Conservation (phyloP, 805 yeast species). For the Candida cerambycidarum region DNA sequence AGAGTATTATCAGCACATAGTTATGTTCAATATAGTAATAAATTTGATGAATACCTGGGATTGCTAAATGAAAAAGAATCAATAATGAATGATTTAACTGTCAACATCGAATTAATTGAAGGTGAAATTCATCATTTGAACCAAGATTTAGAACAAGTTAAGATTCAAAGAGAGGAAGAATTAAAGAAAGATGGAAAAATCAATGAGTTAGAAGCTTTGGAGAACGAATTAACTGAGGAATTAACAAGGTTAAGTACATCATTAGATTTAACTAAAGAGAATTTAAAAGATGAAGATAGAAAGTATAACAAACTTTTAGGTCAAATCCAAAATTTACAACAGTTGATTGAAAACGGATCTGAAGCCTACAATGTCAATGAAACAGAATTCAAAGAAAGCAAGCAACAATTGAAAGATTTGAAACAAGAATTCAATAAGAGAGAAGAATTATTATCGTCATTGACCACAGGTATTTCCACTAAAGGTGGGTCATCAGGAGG, state of each 20-base stretch:
- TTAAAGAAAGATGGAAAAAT: slow-evolving; percentile 58
- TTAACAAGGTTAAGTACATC: slow-evolving; percentile 69
- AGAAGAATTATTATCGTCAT: slow-evolving; percentile 77
- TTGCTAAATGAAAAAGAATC: slow-evolving; percentile 42
- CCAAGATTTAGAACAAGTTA: slow-evolving; percentile 58
- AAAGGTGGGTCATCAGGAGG: slow-evolving; percentile 77
- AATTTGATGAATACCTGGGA: slow-evolving; percentile 44
- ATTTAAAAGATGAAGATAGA: slow-evolving; percentile 51
- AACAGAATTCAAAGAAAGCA: slow-evolving; percentile 43
- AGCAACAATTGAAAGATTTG: slow-evolving; percentile 41
- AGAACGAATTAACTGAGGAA: slow-evolving; percentile 57
- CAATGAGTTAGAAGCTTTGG: slow-evolving; percentile 58
- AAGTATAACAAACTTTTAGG: slow-evolving; percentile 32
- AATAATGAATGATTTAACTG: slow-evolving; percentile 40
- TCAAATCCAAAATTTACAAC: slow-evolving; percentile 34
- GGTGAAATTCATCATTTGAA: slow-evolving; percentile 59
- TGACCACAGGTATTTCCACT: slow-evolving; percentile 87
- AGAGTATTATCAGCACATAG: slow-evolving; percentile 79
- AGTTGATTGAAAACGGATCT: slow-evolving; percentile 32
- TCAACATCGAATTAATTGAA: slow-evolving; percentile 45
- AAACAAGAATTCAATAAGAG: slow-evolving; percentile 54
- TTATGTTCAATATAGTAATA: slow-evolving; percentile 45
- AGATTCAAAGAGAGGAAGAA: slow-evolving; percentile 54
- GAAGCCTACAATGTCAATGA: slow-evolving; percentile 43
- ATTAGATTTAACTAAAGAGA: slow-evolving; percentile 56